Evolutionary conservation across 768 basidiomycete genomes (phyloP).

Genomic region (Collybia nuda): DNA sequence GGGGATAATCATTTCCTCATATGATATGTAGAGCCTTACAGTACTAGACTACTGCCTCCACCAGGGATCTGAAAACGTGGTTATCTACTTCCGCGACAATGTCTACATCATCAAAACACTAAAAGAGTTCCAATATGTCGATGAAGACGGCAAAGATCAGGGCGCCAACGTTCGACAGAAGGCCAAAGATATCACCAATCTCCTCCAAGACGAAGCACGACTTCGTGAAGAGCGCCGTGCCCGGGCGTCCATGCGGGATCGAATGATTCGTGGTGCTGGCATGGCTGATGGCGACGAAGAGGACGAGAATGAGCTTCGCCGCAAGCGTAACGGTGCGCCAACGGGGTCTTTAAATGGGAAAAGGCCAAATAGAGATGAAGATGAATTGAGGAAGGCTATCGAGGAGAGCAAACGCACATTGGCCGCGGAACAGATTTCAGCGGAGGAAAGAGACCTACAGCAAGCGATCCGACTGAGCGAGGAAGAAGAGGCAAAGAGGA

Average conservation of each 20-base stretch:
- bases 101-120: slow-evolving; percentile 97
- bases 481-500: slow-evolving; percentile 84
- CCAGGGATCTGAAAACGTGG: slow-evolving; percentile 96
- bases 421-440: slow-evolving; percentile 67
- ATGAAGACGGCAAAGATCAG: slow-evolving; percentile 95
- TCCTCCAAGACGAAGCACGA: slow-evolving; percentile 82
- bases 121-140: slow-evolving; percentile 96
- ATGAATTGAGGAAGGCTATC: slow-evolving; percentile 82
- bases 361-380: slow-evolving; percentile 60
- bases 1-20: neutral
- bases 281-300: slow-evolving; percentile 36
- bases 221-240: slow-evolving; percentile 82
- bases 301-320: slow-evolving; percentile 45
- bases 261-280: slow-evolving; percentile 73
- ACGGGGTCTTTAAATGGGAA: slow-evolving; percentile 23
- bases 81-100: slow-evolving; percentile 98
- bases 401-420: slow-evolving; percentile 82
- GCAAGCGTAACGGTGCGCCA: slow-evolving; percentile 15
- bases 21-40: slow-evolving; percentile 67
- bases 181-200: slow-evolving; percentile 97
- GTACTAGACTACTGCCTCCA: slow-evolving; percentile 95
- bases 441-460: slow-evolving; percentile 83
- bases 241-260: slow-evolving; percentile 90
- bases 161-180: slow-evolving; percentile 98
- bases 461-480: slow-evolving; percentile 83